Base-by-base conservation (phyloP, 2,329 filamentous ascomycete species). In the Phialophora tarda region DNA sequence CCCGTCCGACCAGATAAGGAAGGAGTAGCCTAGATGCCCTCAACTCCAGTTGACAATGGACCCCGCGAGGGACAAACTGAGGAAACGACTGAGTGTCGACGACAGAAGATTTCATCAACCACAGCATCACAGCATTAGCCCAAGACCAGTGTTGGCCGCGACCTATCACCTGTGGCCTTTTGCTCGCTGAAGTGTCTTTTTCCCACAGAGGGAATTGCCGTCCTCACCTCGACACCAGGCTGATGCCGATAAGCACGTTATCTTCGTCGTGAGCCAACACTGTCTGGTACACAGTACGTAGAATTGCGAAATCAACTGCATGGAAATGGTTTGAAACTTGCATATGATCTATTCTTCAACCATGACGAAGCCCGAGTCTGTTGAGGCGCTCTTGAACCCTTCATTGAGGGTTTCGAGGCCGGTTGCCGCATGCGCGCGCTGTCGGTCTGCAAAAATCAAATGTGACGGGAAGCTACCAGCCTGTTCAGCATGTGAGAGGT, bases 391-490 rank as follows among this genome's bases (percentile, higher is more conserved):
- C 30, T 61, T 74, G 23, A 53, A 66, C 17, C 88, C 88, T 23
- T 78, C 89, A 61, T 80, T 92, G 73, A 86, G 88, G 73, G 91
- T 94, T 69, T 93, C 90, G 75, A 85, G 91, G 69, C 91, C 91
- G 4, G 90, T 92, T 58, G 90, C 90, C 62, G 91, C 91, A 26
- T 94, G 91, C 77, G 91, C 90, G 66, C 84, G 90, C 82, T 94
- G 91, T 81, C 91, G 95, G 67, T 87, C 90, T 68, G 93, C 94
- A 62, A 99, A 99, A 82, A 93, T 98, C 77, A 97, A 96, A 88
- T 99, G 95, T 75, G 95, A 98, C 80, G 94, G 95, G 68, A 97
- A 97, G 78, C 83, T 98, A 44, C 95, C 95, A 11, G 93, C 93
- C 7, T 99, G 95, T 76, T 96, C 93, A 7, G 94, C 94, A 21